Conservation (phyloP, 1,139 yeast species). For the Taphrina betulina region DNA sequence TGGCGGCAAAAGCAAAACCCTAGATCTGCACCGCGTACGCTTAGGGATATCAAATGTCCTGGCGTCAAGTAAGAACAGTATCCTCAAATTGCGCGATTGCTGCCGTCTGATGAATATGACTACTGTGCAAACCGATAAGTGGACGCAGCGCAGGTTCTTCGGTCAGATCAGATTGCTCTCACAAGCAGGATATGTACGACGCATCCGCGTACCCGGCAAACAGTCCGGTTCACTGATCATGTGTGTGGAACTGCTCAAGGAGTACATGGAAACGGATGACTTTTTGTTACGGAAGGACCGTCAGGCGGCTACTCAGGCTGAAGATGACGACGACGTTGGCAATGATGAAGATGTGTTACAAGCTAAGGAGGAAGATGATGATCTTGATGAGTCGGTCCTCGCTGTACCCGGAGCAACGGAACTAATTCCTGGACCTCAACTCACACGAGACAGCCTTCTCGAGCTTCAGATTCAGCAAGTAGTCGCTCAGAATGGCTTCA, state of each 20-base stretch:
- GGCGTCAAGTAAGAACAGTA: constrained; percentile 6
- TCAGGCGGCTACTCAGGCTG: neutral
- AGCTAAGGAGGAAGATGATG: constrained; percentile 5
- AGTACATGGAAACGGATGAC: neutral
- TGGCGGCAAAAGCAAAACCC: neutral
- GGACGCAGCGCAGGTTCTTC: constrained; percentile 14
- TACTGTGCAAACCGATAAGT: neutral
- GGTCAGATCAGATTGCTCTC: constrained; percentile 2
- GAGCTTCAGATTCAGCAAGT: constrained; percentile 3
- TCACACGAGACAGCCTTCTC: neutral
- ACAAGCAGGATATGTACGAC: constrained; percentile 12
- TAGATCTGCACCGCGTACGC: constrained; percentile 9
- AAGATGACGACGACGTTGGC: neutral
- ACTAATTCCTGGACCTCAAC: too few species aligned
- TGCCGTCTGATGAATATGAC: constrained; percentile 2
- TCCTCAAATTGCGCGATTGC: constrained; percentile 5
- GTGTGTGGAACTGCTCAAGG: constrained; percentile 24
- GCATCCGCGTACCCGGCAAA: constrained; percentile 9
- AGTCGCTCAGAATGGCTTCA: neutral
- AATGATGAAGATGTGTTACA: neutral
- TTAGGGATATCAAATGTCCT: constrained; percentile 6
- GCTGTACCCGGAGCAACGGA: neutral
- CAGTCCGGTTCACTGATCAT: constrained; percentile 1
- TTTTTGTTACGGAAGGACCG: neutral
- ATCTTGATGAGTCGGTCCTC: constrained; percentile 1